Percentiles rank a stretch among this genome's conserved stretches.
phyloP scores from a whole-genome alignment of 148 eudicot genomes.

The Spergularia bocconei region DNA sequence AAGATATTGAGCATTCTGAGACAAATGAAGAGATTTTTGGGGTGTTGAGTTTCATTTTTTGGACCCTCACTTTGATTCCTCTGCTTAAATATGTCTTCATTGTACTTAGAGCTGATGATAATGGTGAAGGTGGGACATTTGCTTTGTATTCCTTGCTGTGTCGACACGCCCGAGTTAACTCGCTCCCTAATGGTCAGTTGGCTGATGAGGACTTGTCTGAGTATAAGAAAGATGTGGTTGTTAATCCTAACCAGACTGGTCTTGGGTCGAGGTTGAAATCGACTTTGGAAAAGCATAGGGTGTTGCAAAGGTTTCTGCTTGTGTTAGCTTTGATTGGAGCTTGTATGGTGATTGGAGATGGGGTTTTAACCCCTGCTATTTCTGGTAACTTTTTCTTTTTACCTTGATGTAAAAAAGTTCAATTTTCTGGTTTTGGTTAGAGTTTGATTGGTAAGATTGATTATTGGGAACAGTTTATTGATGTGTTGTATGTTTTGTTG shows the following conservation, averaged over 20 bases:
- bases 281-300: slow-evolving; percentile 64
- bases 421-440: neutral
- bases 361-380: slow-evolving; percentile 81
- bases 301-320: slow-evolving; percentile 75
- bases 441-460: neutral
- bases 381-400: slow-evolving; percentile 49
- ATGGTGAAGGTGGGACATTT: slow-evolving; percentile 99
- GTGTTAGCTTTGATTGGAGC: slow-evolving; percentile 80
- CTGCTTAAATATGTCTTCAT: slow-evolving; percentile 82
- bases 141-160: slow-evolving; percentile 83
- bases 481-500: slow-evolving; percentile 8
- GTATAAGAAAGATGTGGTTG: slow-evolving; percentile 58
- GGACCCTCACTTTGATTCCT: slow-evolving; percentile 82
- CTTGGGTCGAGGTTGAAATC: slow-evolving; percentile 72
- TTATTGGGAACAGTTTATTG: neutral
- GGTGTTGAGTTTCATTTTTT: slow-evolving; percentile 75
- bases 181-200: slow-evolving; percentile 76
- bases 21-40: slow-evolving; percentile 91
- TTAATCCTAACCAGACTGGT: slow-evolving; percentile 27
- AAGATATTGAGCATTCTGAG: slow-evolving; percentile 76
- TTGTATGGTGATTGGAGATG: slow-evolving; percentile 99
- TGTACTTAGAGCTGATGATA: slow-evolving; percentile 88
- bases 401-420: neutral
- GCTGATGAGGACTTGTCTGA: slow-evolving; percentile 80
- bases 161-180: slow-evolving; percentile 79